phyloP scores from a whole-genome alignment of 2,329 filamentous ascomycete species.

The Trichoderma arundinaceum region DNA sequence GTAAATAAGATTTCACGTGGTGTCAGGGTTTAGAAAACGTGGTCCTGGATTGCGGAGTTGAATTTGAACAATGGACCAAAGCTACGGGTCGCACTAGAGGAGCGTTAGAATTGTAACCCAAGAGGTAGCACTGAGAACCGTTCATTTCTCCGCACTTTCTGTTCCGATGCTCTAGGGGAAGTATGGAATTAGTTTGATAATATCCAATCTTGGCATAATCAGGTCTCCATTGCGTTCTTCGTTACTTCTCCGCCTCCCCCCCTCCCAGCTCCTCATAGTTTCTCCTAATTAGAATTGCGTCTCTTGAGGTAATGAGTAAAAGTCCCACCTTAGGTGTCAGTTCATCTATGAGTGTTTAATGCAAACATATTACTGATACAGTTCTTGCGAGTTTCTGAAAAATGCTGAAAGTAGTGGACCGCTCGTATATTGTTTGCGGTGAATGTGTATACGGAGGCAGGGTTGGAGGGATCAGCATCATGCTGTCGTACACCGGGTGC shows the following conservation, averaged over 20 bases:
- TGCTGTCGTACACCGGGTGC: neutral
- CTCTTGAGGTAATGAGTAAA: neutral
- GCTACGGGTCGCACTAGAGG: neutral
- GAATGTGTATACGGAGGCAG: neutral
- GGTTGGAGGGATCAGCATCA: neutral
- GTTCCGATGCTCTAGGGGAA: neutral
- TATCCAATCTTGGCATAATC: neutral
- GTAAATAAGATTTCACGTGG: neutral
- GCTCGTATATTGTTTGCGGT: neutral
- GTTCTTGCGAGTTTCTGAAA: neutral
- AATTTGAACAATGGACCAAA: neutral
- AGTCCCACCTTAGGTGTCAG: neutral
- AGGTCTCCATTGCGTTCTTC: neutral
- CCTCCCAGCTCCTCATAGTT: too few species aligned
- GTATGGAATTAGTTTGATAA: neutral
- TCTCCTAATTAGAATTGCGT: too few species aligned
- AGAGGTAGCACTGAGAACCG: neutral
- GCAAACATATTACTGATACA: too few species aligned
- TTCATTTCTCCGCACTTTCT: neutral
- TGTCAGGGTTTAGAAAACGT: neutral
- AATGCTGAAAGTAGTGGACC: neutral
- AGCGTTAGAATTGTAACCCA: conserved; percentile 42
- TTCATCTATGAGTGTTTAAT: neutral
- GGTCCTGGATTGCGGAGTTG: neutral
- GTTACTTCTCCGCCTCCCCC: too few species aligned